These are phyloP conservation scores for Diutina mesorugosa DNA, from an alignment of 1,139 yeast genomes.

Conservation along the genomic window DNA sequence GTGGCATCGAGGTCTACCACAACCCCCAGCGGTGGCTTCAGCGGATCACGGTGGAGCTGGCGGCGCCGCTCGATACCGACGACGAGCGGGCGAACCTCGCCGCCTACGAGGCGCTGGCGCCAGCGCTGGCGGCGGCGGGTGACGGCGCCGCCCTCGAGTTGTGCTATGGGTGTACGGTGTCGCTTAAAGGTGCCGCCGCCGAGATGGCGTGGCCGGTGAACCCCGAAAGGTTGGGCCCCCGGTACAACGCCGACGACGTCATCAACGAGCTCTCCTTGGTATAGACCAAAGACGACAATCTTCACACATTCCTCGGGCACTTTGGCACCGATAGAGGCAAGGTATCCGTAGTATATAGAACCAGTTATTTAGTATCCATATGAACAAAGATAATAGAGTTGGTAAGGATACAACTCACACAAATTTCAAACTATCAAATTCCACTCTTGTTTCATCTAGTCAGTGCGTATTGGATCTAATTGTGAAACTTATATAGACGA, in stretches of 20 bases:
- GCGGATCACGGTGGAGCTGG: conserved; percentile 55
- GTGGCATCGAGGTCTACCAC: conserved; percentile 36
- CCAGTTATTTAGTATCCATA: too few relatives aligned
- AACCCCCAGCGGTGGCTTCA: conserved; percentile 61
- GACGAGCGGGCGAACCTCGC: conserved; percentile 29
- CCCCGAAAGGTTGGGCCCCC: neutral
- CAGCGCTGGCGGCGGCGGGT: too few relatives aligned
- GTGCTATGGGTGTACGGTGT: conserved; percentile 74
- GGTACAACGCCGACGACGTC: neutral
- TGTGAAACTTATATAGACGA: too few relatives aligned
- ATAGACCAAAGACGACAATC: too few relatives aligned
- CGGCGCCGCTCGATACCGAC: conserved; percentile 36
- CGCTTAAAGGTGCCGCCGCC: conserved; percentile 32
- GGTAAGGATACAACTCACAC: too few relatives aligned
- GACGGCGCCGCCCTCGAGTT: conserved; percentile 12
- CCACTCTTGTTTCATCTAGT: too few relatives aligned
- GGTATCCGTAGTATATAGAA: too few relatives aligned
- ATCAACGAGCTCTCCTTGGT: neutral
- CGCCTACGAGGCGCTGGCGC: conserved; percentile 9
- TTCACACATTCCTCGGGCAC: too few relatives aligned
- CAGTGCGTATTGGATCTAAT: too few relatives aligned
- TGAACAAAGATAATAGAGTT: too few relatives aligned
- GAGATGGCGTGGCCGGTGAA: conserved; percentile 42
- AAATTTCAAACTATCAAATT: too few relatives aligned
- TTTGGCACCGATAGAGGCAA: too few relatives aligned